Conservation (phyloP, 345 rosid species). For the Populus nigra region DNA sequence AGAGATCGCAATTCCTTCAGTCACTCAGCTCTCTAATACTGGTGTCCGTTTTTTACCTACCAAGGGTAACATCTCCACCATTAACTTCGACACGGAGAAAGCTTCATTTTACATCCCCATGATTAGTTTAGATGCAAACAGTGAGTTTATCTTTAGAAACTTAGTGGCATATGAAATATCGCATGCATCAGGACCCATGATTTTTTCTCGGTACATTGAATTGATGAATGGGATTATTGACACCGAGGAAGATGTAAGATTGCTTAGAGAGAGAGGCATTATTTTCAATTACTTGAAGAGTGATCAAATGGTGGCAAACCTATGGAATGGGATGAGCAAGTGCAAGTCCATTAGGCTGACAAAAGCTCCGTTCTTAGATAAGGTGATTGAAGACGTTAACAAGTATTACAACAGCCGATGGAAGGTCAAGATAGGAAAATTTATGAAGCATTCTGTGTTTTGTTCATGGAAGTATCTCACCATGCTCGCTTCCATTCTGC, state of each 20-base stretch:
- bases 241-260: slow-evolving; percentile 54
- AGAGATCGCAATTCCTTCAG: slow-evolving; percentile 72
- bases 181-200: slow-evolving; percentile 52
- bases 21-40: slow-evolving; percentile 44
- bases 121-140: slow-evolving; percentile 52
- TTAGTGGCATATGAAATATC: slow-evolving; percentile 74
- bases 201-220: slow-evolving; percentile 68
- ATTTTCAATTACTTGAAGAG: slow-evolving; percentile 58
- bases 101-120: slow-evolving; percentile 46
- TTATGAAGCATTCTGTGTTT: slow-evolving; percentile 43
- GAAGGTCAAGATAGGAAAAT: slow-evolving; percentile 47
- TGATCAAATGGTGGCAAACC: slow-evolving; percentile 58
- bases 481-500: slow-evolving; percentile 41
- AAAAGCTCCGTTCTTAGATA: slow-evolving; percentile 56
- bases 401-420: slow-evolving; percentile 48
- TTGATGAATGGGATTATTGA: slow-evolving; percentile 77
- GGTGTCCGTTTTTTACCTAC: slow-evolving; percentile 47
- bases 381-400: slow-evolving; percentile 72
- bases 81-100: slow-evolving; percentile 42
- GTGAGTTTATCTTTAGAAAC: slow-evolving; percentile 61
- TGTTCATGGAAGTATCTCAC: slow-evolving; percentile 67
- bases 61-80: slow-evolving; percentile 40
- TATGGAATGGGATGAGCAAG: slow-evolving; percentile 83
- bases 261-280: slow-evolving; percentile 67
- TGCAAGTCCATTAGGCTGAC: slow-evolving; percentile 55